These are phyloP conservation scores for Cardamine chenopodiifolia DNA, from an alignment of 345 rosid species.

Conservation along the genomic window DNA sequence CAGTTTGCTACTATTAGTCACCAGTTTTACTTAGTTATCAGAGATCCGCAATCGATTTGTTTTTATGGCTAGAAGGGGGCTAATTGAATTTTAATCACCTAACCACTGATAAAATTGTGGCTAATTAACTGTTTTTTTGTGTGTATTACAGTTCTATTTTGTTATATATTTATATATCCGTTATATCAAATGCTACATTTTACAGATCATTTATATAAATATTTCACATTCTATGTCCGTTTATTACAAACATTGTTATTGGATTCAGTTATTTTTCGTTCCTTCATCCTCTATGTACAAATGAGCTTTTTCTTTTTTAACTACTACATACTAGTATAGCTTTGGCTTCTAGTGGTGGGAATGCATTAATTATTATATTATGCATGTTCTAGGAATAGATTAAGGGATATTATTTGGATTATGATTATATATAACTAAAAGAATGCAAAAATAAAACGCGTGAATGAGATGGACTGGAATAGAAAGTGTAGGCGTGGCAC, in stretches of 20 bases:
- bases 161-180: constrained; percentile 23
- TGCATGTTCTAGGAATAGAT: constrained; percentile 44
- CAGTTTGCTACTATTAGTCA: too few relatives aligned
- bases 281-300: constrained; percentile 38
- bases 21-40: too few relatives aligned
- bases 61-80: too few relatives aligned
- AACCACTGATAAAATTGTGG: too few relatives aligned
- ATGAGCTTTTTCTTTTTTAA: not conserved
- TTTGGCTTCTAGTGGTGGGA: constrained; percentile 39
- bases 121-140: too few relatives aligned
- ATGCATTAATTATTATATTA: constrained; percentile 22
- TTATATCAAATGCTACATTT: constrained; percentile 32
- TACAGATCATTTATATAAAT: constrained; percentile 40
- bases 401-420: constrained; percentile 44
- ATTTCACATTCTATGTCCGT: constrained; percentile 47
- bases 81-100: too few relatives aligned
- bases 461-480: constrained; percentile 42
- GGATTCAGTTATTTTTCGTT: constrained; percentile 49
- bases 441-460: constrained; percentile 26
- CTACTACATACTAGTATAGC: not conserved
- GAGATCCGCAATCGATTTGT: too few relatives aligned
- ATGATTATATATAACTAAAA: constrained; percentile 13
- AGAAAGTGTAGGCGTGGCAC: constrained; percentile 46
- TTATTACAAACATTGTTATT: constrained; percentile 46
- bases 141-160: constrained; percentile 25